These are phyloP conservation scores for Taphrina wiesneri DNA, from an alignment of 1,139 yeast species.

Conservation along the genomic window DNA sequence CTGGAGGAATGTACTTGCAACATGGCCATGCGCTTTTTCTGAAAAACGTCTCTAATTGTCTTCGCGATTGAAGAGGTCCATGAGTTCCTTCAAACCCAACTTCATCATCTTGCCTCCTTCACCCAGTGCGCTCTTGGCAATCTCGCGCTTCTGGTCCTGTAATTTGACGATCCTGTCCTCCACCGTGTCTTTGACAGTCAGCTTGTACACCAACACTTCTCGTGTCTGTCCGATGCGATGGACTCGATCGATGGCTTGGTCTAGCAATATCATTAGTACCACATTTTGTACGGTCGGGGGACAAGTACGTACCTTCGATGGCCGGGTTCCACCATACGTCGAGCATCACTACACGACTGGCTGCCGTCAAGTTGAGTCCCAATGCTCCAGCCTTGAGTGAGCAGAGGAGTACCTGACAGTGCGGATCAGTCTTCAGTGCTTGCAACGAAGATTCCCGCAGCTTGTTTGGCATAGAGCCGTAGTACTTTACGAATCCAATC, in stretches of 20 bases:
- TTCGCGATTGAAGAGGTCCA: constrained; percentile 31
- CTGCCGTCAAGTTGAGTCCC: constrained; percentile 60
- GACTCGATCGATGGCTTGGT: constrained; percentile 64
- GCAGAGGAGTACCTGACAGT: constrained; percentile 54
- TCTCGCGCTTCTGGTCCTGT: constrained; percentile 53
- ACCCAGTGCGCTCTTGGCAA: constrained; percentile 56
- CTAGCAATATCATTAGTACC: constrained; percentile 39
- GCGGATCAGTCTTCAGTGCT: constrained; percentile 42
- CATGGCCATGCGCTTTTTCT: constrained; percentile 3
- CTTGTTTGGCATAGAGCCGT: constrained; percentile 37
- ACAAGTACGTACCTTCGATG: constrained; percentile 7
- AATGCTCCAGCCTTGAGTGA: constrained; percentile 61
- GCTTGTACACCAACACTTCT: constrained; percentile 56
- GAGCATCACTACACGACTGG: constrained; percentile 57
- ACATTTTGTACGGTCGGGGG: neutral
- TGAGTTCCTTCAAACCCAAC: constrained; percentile 30
- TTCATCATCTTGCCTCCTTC: constrained; percentile 32
- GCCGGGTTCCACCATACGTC: constrained; percentile 74
- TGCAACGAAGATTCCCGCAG: constrained; percentile 31
- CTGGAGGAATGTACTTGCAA: neutral
- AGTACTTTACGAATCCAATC: constrained; percentile 54
- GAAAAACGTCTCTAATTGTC: neutral
- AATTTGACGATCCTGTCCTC: constrained; percentile 55
- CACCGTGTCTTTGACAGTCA: constrained; percentile 52
- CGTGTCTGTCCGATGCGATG: constrained; percentile 61